Base-by-base conservation (phyloP, 805 yeast genomes). In the Metschnikowia koreensis region DNA sequence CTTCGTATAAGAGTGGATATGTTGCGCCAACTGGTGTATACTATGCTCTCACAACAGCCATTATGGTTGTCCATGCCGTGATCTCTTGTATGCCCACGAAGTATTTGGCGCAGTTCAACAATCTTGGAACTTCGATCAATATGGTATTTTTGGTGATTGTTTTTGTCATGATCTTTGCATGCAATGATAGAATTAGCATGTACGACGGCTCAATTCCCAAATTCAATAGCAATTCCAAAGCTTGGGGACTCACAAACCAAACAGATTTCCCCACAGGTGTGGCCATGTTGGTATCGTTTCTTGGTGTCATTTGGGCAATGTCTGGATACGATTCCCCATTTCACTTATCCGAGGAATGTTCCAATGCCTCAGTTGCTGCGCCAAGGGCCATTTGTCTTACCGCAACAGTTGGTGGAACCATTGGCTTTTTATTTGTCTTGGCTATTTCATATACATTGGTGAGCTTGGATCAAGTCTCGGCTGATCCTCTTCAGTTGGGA, bases 311-410 rank as follows among this genome's bases (percentile, higher is more conserved):
- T 52, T 82, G 86, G 86, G 81, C 86, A 38, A 84, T 86, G 89
- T 78, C 86, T 42, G 90, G 89, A 26, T 86, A 83, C 62, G 90
- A 86, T 63, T 81, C 87, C 22, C 87, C 90, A 0, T 86, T 84
- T 71, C 90, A 86, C 61, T 70, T 86, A 54, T 76, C 87, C n/a
- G 92, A 85, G 67, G 91, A 86, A 61, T 81, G 86, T 58, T 69
- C 83, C 46, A 83, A 84, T 62, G 87, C 89, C 7, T 70, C 80
- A 36, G 67, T 72, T 12, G 87, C 87, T 6, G 82, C 85, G 9
- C 89, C 90, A n/a, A 74, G 76, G 53, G 87, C 88, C 29, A 84
- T 84, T 58, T 81, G 82, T 17, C 66, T 82, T 66, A 82, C 87
- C 15, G 74, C 84, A 8, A 60, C 75, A 11, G 66, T 75, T 44